phyloP scores from a whole-genome alignment of 345 rosid genomes.

The Brassica juncea region DNA sequence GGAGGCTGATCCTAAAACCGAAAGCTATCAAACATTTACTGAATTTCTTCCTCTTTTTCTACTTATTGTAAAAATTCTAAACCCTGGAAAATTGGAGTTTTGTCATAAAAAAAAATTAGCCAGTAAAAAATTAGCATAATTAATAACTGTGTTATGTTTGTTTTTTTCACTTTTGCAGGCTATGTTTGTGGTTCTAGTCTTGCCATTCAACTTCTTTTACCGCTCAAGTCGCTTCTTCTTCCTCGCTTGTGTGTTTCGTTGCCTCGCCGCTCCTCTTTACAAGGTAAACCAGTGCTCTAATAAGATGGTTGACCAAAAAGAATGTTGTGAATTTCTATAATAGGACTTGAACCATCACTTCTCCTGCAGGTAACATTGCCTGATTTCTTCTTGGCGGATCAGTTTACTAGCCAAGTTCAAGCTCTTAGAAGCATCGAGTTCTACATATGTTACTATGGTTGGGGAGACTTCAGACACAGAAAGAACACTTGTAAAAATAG shows the following conservation, averaged over 20 bases:
- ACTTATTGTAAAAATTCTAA: constrained; percentile 30
- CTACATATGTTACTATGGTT: constrained; percentile 68
- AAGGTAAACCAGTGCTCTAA: constrained; percentile 27
- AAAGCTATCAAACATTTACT: constrained; percentile 38
- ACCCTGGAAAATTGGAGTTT: too few species aligned
- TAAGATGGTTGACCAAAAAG: not conserved
- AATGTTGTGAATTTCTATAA: not conserved
- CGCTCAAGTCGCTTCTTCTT: constrained; percentile 39
- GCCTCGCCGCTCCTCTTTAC: constrained; percentile 41
- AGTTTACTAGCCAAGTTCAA: constrained; percentile 75
- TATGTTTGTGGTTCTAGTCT: constrained; percentile 24
- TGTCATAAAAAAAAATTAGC: constrained; percentile 21
- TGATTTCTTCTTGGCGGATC: constrained; percentile 77
- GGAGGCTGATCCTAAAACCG: constrained; percentile 49
- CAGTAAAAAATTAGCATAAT: not conserved
- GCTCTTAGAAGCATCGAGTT: constrained; percentile 69
- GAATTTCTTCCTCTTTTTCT: constrained; percentile 50
- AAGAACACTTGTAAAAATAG: constrained; percentile 39
- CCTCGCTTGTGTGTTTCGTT: constrained; percentile 36
- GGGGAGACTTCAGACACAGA: constrained; percentile 56
- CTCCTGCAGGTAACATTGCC: constrained; percentile 58
- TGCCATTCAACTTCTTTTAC: constrained; percentile 40
- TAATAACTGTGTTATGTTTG: constrained; percentile 13
- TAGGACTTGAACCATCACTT: not conserved
- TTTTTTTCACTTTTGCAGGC: constrained; percentile 20